Evolutionary conservation across 202 grass and related monocot species (phyloP), one percentile per base, ranked within the genome.

Genomic region (Brachypodium distachyon): DNA sequence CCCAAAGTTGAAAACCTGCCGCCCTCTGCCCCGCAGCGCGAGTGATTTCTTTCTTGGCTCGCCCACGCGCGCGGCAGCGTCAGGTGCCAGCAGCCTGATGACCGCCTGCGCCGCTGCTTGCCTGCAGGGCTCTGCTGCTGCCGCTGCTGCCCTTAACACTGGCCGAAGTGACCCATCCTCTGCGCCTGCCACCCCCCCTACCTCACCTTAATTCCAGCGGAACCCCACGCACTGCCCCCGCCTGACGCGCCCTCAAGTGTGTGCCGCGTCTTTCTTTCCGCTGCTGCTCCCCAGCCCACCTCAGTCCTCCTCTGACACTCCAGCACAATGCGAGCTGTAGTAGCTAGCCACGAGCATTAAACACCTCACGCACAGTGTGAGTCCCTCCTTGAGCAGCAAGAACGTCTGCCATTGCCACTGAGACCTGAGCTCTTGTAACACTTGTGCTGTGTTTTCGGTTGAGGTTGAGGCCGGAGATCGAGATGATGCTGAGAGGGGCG

Each of bases 111-210:
- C 41, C 0, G 62, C 62, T 26, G 63, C 73, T 53, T 60, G 59
- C 39, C 50, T 39, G 79, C 78, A 52, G 52, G 12, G 68, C 74
- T 84, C 89, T 90, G 89, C 78, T 83, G 69, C 86, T 70, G n/a
- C 80, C 69, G 86, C 78, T 66, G 73, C 68, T 26, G 43, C 17
- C 78, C 59, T 72, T 26, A 79, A 68, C 80, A 83, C 85, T 90
- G 93, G 68, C 80, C 70, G 85, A 97, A 88, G 85, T 90, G 90
- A 93, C 93, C 85, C 90, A 90, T 88, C 85, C 87, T 89, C 79
- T 90, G 84, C 84, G 68, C 50, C 76, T 41, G 38, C 42, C 63
- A 42, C 70, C 60, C 47, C 32, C 31, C 47, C 32, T 21, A 50
- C 39, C 67, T 72, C 74, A 34, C 57, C 81, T 61, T 79, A 50